Percentiles rank a stretch among this genome's conserved stretches.
These are phyloP conservation scores for Persicaria tinctoria DNA, from an alignment of 148 eudicot species.

Conservation along the genomic window DNA sequence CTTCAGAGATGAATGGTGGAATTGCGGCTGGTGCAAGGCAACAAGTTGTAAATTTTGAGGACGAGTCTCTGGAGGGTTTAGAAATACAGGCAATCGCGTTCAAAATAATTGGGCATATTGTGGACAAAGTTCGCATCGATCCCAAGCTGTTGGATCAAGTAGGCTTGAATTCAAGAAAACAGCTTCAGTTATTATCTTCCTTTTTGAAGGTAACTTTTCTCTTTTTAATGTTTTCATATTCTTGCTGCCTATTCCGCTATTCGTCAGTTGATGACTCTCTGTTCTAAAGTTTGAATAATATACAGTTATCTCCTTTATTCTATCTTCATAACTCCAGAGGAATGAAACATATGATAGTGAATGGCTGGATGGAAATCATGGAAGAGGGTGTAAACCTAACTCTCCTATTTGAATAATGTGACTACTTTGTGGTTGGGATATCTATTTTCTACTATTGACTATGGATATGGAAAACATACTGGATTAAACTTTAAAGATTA, in stretches of 20 bases:
- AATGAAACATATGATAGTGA: background rate
- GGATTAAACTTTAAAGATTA: background rate
- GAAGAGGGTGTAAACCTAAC: background rate
- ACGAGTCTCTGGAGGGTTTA: slow-evolving; percentile 65
- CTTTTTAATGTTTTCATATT: background rate
- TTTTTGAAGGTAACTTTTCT: slow-evolving; percentile 56
- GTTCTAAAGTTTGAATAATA: background rate
- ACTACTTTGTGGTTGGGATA: background rate
- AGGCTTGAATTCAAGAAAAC: slow-evolving; percentile 55
- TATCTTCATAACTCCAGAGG: background rate
- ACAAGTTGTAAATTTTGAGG: slow-evolving; percentile 53
- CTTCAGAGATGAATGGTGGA: slow-evolving; percentile 43
- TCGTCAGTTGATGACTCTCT: background rate
- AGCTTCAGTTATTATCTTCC: slow-evolving; percentile 56
- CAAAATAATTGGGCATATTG: slow-evolving; percentile 50
- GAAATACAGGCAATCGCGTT: slow-evolving; percentile 75
- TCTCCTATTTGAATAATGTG: background rate
- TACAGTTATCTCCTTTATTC: background rate
- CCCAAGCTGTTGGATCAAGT: slow-evolving; percentile 67
- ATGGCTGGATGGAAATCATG: background rate
- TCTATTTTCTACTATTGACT: background rate
- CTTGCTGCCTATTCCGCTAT: background rate
- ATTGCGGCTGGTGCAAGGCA: slow-evolving; percentile 23
- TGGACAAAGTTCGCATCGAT: slow-evolving; percentile 51
- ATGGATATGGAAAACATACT: background rate